Evolutionary conservation across 768 basidiomycete genomes (phyloP).

Genomic region (Leccinum uliginosum): DNA sequence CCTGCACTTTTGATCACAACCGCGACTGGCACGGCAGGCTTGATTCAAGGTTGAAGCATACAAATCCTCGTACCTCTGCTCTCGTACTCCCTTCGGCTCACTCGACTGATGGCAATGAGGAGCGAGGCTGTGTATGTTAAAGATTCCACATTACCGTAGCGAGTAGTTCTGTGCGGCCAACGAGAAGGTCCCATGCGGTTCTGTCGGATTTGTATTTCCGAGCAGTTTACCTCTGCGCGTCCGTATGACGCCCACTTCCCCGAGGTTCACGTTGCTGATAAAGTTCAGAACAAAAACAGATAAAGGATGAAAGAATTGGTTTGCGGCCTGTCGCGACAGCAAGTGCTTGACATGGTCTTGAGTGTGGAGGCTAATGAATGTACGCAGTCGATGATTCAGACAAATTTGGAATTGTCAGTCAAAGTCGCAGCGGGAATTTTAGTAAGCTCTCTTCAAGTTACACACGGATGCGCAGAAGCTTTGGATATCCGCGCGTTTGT

Average conservation of each 20-base stretch:
- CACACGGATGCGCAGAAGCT: conserved; percentile 16
- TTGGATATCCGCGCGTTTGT: neutral
- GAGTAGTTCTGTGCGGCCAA: neutral
- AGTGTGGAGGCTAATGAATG: neutral
- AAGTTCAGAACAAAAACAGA: neutral
- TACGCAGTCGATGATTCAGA: neutral
- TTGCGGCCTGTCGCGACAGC: neutral
- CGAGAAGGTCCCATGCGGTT: neutral
- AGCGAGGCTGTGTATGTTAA: no score
- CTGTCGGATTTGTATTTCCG: neutral
- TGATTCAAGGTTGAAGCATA: no score
- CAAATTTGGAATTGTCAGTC: neutral
- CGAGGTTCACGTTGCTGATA: neutral
- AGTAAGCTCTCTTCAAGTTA: neutral
- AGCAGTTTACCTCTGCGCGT: neutral
- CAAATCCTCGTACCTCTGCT: no score
- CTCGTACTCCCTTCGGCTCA: no score
- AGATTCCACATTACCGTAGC: no score
- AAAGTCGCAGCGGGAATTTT: conserved; percentile 2
- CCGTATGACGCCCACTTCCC: neutral
- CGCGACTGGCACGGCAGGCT: no score
- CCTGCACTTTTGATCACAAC: no score
- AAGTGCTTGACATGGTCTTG: neutral
- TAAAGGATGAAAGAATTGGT: neutral
- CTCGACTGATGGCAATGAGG: no score